phyloP scores from a whole-genome alignment of 1,284 basidiomycete genomes.

The Pseudozyma sp. region DNA sequence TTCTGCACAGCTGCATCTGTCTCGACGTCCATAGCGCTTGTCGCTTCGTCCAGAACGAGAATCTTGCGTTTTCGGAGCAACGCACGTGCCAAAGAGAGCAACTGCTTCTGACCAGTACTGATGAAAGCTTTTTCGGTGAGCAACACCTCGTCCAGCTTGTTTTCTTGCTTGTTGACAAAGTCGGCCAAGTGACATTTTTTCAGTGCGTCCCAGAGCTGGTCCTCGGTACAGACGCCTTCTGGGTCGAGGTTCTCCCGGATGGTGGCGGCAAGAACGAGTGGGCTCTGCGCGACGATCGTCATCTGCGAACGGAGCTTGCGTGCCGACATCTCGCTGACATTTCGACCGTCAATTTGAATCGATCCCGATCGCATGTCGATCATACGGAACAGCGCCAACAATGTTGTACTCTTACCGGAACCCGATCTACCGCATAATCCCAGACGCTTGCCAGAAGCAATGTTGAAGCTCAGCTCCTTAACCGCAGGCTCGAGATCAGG shows the following conservation, averaged over 20 bases:
- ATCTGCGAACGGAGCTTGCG: conserved; percentile 40
- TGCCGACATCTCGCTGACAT: conserved; percentile 23
- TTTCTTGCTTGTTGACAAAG: conserved; percentile 51
- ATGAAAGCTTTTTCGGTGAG: conserved; percentile 33
- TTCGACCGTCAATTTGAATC: conserved; percentile 48
- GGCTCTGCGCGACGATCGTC: conserved; percentile 63
- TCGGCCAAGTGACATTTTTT: conserved; percentile 56
- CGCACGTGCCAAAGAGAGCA: conserved; percentile 71
- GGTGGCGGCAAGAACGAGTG: conserved; percentile 60
- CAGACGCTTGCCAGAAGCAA: conserved; percentile 43
- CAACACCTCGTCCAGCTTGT: conserved; percentile 48
- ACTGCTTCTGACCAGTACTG: conserved; percentile 66
- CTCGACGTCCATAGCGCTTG: conserved; percentile 48
- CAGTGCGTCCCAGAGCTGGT: conserved; percentile 64
- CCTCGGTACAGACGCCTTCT: conserved; percentile 48
- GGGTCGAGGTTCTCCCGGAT: conserved; percentile 65
- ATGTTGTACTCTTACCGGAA: conserved; percentile 56
- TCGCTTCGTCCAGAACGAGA: conserved; percentile 73
- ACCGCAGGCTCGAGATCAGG: conserved; percentile 48
- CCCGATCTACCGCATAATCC: conserved; percentile 55
- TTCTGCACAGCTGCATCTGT: conserved; percentile 75
- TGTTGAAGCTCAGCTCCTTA: conserved; percentile 44
- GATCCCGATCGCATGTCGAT: conserved; percentile 47
- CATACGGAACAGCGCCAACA: conserved; percentile 58
- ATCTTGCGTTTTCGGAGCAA: conserved; percentile 73